phyloP scores from a whole-genome alignment of 1,139 yeast species.

The Taphrina sp. region DNA sequence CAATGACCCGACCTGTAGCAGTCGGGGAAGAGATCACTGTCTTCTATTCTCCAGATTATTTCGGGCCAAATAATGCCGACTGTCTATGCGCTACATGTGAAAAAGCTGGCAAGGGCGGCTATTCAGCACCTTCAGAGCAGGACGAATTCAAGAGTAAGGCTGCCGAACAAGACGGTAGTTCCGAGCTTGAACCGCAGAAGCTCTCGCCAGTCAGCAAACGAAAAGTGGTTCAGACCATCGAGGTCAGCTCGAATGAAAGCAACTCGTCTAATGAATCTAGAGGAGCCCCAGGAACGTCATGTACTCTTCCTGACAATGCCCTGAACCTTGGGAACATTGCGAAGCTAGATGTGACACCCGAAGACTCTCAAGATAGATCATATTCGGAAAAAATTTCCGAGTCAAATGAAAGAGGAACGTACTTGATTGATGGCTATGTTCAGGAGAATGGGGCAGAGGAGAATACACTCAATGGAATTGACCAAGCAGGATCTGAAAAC shows the following conservation, averaged over 20 bases:
- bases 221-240: slow-evolving; percentile 8
- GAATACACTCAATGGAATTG: neutral
- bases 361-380: neutral
- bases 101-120: slow-evolving; percentile 40
- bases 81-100: slow-evolving; percentile 53
- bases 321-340: slow-evolving; percentile 3
- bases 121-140: neutral
- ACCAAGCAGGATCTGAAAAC: neutral
- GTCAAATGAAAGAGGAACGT: too few relatives aligned
- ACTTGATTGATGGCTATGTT: neutral
- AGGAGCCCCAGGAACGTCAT: neutral
- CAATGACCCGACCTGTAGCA: slow-evolving; percentile 44
- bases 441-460: neutral
- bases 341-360: neutral
- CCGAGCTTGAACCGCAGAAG: neutral
- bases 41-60: slow-evolving; percentile 48
- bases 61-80: slow-evolving; percentile 48
- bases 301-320: slow-evolving; percentile 7
- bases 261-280: neutral
- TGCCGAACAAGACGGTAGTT: neutral
- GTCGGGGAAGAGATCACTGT: slow-evolving; percentile 53
- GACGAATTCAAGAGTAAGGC: neutral
- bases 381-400: too few relatives aligned
- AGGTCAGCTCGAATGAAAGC: neutral
- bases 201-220: neutral